phyloP scores from a whole-genome alignment of 441 rosid species.

The Flueggea neowawraea region DNA sequence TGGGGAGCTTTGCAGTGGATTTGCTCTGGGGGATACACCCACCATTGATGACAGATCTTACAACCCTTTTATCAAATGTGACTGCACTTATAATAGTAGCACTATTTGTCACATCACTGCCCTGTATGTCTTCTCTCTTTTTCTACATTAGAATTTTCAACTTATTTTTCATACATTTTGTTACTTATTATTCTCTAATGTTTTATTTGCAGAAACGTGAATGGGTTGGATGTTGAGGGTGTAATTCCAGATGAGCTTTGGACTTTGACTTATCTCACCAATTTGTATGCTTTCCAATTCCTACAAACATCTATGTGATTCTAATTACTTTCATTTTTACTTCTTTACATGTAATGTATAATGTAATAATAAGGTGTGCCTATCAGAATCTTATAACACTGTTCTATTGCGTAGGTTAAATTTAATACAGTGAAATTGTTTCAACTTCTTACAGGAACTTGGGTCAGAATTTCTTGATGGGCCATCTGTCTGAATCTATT shows the following conservation, averaged over 20 bases:
- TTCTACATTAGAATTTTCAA: not conserved
- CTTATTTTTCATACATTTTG: not conserved
- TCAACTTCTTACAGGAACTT: constrained; percentile 35
- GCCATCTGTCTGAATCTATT: constrained; percentile 40
- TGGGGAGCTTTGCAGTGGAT: constrained; percentile 62
- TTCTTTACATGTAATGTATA: not conserved
- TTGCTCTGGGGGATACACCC: constrained; percentile 31
- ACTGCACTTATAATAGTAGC: constrained; percentile 31
- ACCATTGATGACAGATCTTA: constrained; percentile 16
- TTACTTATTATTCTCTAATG: not conserved
- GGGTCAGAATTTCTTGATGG: constrained; percentile 47
- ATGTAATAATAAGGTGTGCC: no score
- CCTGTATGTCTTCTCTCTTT: constrained; percentile 27
- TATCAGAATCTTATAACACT: not conserved
- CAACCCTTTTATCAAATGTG: constrained; percentile 71
- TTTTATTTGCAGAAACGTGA: constrained; percentile 44
- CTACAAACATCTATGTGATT: not conserved
- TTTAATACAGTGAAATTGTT: not conserved
- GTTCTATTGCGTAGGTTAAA: not conserved
- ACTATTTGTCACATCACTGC: constrained; percentile 52
- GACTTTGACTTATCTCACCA: constrained; percentile 47
- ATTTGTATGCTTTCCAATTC: constrained; percentile 39
- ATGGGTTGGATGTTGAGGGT: constrained; percentile 34
- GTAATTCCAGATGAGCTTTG: constrained; percentile 58
- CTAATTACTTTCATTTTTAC: not conserved